These are phyloP conservation scores for Ogataea methanolica DNA, from an alignment of 805 yeast species.

Conservation along the genomic window DNA sequence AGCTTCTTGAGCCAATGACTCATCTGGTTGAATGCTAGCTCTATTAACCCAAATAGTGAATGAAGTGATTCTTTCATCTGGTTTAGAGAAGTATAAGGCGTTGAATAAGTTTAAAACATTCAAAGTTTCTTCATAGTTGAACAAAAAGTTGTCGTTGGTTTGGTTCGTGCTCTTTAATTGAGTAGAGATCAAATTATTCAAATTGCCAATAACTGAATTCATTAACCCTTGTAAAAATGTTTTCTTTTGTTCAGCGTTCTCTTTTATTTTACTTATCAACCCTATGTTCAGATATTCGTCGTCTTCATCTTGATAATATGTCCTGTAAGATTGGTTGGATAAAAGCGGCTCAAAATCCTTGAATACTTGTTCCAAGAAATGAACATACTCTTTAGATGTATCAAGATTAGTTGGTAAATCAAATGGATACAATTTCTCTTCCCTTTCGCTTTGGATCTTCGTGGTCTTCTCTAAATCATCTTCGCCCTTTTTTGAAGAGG, in stretches of 20 bases:
- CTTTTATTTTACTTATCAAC: slow-evolving; percentile 28
- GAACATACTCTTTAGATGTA: slow-evolving; percentile 36
- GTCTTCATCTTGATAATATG: slow-evolving; percentile 22
- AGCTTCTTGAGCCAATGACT: slow-evolving; percentile 42
- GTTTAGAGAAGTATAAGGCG: slow-evolving; percentile 44
- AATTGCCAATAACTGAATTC: slow-evolving; percentile 23
- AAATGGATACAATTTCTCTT: slow-evolving; percentile 40
- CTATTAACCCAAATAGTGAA: slow-evolving; percentile 63
- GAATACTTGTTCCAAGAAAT: slow-evolving; percentile 47
- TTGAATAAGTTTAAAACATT: slow-evolving; percentile 55
- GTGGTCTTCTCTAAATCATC: slow-evolving; percentile 7
- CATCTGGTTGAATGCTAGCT: slow-evolving; percentile 63
- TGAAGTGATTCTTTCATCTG: slow-evolving; percentile 38
- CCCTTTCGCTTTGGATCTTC: slow-evolving; percentile 25
- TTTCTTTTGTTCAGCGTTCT: slow-evolving; percentile 32
- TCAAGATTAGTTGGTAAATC: slow-evolving; percentile 32
- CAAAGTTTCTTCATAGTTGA: slow-evolving; percentile 37
- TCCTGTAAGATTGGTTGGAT: slow-evolving; percentile 37
- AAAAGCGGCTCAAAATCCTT: slow-evolving; percentile 48
- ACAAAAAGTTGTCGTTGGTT: slow-evolving; percentile 17
- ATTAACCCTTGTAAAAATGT: slow-evolving; percentile 30
- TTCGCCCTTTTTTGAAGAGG: slow-evolving; percentile 16
- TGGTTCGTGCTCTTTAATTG: slow-evolving; percentile 18
- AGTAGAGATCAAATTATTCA: slow-evolving; percentile 28
- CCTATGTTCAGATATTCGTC: slow-evolving; percentile 28